Evolutionary conservation across 1,284 basidiomycete genomes (phyloP), one percentile per base, ranked within the genome.

Genomic region (Cutaneotrichosporon cavernicola): DNA sequence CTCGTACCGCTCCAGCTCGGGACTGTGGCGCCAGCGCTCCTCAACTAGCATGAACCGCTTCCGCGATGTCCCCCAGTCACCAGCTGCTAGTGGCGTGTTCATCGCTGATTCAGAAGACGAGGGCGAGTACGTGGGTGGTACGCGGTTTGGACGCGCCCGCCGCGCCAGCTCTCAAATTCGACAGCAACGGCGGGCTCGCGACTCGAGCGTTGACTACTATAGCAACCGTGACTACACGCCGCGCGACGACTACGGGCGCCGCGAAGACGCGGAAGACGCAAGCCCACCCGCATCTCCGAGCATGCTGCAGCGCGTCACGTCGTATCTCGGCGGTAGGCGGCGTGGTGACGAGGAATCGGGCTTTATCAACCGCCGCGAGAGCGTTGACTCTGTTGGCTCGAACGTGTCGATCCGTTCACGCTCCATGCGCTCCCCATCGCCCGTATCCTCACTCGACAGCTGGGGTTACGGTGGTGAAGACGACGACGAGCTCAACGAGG

Each of bases 381-480:
- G 65, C 67, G 32, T 72, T 70, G 30, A 59, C 53, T 31, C 64
- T 60, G 36, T 56, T 46, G n/a, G 66, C 65, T 59, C 69, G 3
- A 63, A 64, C 5, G 63, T 69, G 38, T 74, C 74, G 13, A 59
- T 66, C 34, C 56, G 67, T 26, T 62, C 68, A 22, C 57, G 43
- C 21, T 30, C 49, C 5, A 36, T 34, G 14, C 58, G 68, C n/a
- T 72, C 73, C 13, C 60, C 58, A 18, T 73, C 73, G 5, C 58
- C 56, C 16, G 63, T 62, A 2, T 65, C 74, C 1, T 76, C 76
- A 8, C 73, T 74, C 57, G 72, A 73, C 58, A 68, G 68, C 40
- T 81, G 80, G 80, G 79, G 78, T 2, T 78, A 79, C 56, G 70
- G 69, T 5, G 72, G 76, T 47, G 73, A 73, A 13, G 76, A 78